Evolutionary conservation across 768 basidiomycete species (phyloP), one percentile per base, ranked within the genome.

Genomic region (Psilocybe subaeruginosa): DNA sequence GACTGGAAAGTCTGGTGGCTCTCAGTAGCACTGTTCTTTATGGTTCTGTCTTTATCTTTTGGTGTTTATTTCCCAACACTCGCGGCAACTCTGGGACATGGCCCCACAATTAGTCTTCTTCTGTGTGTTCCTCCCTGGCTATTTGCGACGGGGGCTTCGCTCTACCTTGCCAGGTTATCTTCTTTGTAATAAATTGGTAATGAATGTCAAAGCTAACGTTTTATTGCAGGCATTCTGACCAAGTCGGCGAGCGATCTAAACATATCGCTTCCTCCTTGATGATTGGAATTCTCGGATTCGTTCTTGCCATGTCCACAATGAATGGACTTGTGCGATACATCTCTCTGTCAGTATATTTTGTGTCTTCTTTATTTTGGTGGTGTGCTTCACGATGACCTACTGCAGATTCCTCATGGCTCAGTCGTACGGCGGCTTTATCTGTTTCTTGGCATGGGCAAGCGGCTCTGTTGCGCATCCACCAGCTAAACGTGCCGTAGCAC

Each of bases 1-100:
- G 93, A 95, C 68, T 87, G 88, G 89, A 91, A 88, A 72, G 91
- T 95, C 41, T 95, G 92, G 89, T 91, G 84, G 84, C 79, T 96
- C 47, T 80, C 89, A 17, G 57, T 92, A 30, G 80, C 87, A 2
- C 71, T 91, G 58, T 84, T 84, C 12, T 81, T 80, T 65, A 80
- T 86, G 74, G 82, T 85, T 37, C 73, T 89, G 39, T 84, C 89
- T 8, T 67, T 92, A 29, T 87, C 86, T 3, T 93, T 93, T 80
- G 89, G 91, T 70, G 87, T 86, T 7, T 92, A 87, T 73, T 93
- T 93, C 76, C 91, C 90, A 5, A 91, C 92, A 0, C 74, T 95
- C 48, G 84, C 83, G 30, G 84, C 81, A 16, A 95, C 92, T 8
- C 77, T 95, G 73, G 89, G 89, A 17, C 90, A 82, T 76, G 80